Evolutionary conservation across 129 eudicot species (phyloP).

Genomic region (Tagetes patula): DNA sequence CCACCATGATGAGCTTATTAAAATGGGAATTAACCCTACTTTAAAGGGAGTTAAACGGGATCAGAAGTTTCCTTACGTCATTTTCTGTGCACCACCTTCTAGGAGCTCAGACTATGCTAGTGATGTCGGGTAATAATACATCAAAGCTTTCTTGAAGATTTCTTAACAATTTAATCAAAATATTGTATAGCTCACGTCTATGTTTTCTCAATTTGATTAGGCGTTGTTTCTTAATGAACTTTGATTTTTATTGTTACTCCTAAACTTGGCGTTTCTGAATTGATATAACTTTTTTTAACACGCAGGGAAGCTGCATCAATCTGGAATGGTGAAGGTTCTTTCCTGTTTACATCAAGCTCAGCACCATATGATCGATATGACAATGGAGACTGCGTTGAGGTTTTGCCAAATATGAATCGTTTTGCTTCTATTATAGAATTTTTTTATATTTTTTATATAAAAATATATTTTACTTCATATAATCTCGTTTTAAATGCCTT

Average conservation of each 20-base stretch:
- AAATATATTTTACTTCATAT: background rate
- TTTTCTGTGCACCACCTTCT: constrained; percentile 94
- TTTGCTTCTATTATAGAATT: background rate
- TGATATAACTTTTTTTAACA: constrained; percentile 5
- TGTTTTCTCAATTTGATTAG: background rate
- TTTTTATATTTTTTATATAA: background rate
- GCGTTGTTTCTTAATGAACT: background rate
- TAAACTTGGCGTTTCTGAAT: background rate
- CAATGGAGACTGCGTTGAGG: constrained; percentile 90
- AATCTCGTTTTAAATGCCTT: background rate
- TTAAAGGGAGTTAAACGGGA: constrained; percentile 51
- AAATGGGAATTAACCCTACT: constrained; percentile 73
- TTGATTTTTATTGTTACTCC: background rate
- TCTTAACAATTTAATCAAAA: background rate
- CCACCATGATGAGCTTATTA: constrained; percentile 84
- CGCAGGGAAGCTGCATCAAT: constrained; percentile 70
- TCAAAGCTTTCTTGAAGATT: background rate
- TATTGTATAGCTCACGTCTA: background rate
- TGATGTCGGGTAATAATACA: constrained; percentile 60
- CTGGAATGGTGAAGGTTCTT: constrained; percentile 96
- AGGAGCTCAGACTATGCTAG: constrained; percentile 68
- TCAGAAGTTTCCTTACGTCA: constrained; percentile 74
- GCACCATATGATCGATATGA: constrained; percentile 85
- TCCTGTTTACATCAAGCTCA: constrained; percentile 94
- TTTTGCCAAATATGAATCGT: constrained; percentile 31